Evolutionary conservation across 164 flowering plant genomes (phyloP).

Genomic region (Platanus orientalis): DNA sequence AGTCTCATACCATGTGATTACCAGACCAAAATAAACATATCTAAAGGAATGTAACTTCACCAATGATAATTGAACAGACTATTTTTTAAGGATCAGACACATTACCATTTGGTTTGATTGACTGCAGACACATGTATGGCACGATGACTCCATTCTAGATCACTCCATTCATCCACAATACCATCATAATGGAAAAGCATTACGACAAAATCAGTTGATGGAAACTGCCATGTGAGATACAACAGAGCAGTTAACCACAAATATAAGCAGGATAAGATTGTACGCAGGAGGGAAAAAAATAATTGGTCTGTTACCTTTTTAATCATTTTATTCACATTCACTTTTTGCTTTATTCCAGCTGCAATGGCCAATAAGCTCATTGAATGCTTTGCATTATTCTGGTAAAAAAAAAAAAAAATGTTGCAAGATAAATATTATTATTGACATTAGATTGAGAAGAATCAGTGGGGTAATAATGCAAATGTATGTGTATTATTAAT

Average conservation of each 20-base stretch:
- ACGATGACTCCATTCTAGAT: constrained; percentile 52
- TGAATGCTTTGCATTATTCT: constrained; percentile 35
- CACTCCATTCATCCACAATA: constrained; percentile 65
- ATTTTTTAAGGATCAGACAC: neutral
- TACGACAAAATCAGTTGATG: constrained; percentile 45
- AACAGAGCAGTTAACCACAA: constrained; percentile 4
- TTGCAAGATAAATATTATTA: neutral
- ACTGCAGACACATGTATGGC: constrained; percentile 71
- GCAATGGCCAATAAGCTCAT: constrained; percentile 69
- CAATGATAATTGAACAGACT: neutral
- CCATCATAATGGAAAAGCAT: constrained; percentile 96
- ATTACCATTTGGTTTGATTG: constrained; percentile 88
- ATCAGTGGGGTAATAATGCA: neutral
- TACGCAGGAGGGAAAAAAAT: neutral
- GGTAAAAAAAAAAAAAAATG: constrained; percentile 10
- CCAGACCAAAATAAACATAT: neutral
- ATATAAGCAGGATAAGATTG: neutral
- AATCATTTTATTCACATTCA: constrained; percentile 55
- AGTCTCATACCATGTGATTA: neutral
- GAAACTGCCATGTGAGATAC: constrained; percentile 49
- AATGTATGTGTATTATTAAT: too few species aligned
- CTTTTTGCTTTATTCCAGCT: constrained; percentile 79
- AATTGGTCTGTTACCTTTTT: constrained; percentile 44
- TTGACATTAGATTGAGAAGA: neutral
- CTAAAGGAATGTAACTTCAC: neutral